These are phyloP conservation scores for Aspergillus avenaceus DNA, from an alignment of 495 filamentous ascomycete genomes.

Conservation along the genomic window DNA sequence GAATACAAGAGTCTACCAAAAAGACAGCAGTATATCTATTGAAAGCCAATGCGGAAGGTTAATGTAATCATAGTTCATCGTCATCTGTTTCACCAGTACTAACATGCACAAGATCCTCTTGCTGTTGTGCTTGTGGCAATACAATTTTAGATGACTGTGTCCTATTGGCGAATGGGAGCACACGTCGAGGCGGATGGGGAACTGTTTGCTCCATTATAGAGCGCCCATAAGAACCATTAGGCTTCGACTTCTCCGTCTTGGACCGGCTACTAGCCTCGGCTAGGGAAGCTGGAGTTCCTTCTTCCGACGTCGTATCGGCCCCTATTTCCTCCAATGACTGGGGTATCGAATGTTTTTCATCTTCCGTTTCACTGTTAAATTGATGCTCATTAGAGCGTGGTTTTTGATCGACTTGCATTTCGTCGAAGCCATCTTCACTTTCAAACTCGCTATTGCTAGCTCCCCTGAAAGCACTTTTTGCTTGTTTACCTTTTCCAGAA, in stretches of 20 bases:
- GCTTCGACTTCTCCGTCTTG: background rate
- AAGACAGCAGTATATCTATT: no score
- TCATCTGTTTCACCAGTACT: constrained; percentile 49
- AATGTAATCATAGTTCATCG: constrained; percentile 47
- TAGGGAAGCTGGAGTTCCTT: constrained; percentile 11
- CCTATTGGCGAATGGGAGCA: constrained; percentile 33
- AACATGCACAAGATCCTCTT: constrained; percentile 20
- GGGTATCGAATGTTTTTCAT: constrained; percentile 34
- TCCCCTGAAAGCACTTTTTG: constrained; percentile 41
- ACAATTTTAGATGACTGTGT: background rate
- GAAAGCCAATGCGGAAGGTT: background rate
- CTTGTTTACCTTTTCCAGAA: constrained; percentile 16
- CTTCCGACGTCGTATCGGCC: constrained; percentile 38
- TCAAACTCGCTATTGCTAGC: constrained; percentile 25
- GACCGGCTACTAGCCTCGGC: constrained; percentile 1
- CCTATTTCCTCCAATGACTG: constrained; percentile 31
- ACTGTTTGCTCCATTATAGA: constrained; percentile 15
- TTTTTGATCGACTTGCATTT: constrained; percentile 54
- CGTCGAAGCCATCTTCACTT: constrained; percentile 51
- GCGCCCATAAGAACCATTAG: background rate
- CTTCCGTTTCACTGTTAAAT: constrained; percentile 35
- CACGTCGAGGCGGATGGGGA: constrained; percentile 33
- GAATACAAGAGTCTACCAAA: no score
- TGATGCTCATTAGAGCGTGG: constrained; percentile 17
- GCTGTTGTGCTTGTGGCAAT: constrained; percentile 1